phyloP scores from a whole-genome alignment of 495 filamentous ascomycete species.

The Astrothelium macrocarpum region DNA sequence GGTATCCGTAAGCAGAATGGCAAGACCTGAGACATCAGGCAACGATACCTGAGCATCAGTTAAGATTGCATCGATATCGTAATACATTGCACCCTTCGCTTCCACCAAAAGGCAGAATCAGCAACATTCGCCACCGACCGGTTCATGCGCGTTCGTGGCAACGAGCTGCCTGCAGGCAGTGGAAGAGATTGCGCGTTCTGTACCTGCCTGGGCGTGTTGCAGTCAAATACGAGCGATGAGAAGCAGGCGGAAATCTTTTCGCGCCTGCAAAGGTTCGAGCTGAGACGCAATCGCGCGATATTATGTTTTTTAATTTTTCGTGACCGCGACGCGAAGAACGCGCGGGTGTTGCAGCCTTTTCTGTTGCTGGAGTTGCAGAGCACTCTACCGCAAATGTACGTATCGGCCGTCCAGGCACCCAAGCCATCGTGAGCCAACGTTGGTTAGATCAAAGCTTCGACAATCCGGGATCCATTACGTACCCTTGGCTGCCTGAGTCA shows the following conservation, averaged over 20 bases:
- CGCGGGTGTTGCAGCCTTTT: not conserved
- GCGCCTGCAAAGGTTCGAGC: not conserved
- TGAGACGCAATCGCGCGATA: not conserved
- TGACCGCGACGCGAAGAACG: not conserved
- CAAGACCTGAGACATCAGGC: not conserved
- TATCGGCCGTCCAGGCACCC: not conserved
- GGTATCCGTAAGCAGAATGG: constrained; percentile 10
- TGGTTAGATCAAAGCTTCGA: not conserved
- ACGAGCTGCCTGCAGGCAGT: constrained; percentile 1
- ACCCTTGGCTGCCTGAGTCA: not conserved
- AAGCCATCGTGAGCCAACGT: not conserved
- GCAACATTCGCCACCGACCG: not conserved
- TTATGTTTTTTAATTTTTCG: not conserved
- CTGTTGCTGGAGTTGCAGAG: not conserved
- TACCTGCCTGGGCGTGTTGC: not conserved
- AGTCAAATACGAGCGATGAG: not conserved
- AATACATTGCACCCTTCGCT: constrained; percentile 60
- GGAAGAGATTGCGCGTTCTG: not conserved
- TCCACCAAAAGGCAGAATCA: not conserved
- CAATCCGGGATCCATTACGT: not conserved
- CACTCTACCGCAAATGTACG: not conserved
- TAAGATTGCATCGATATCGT: constrained; percentile 86
- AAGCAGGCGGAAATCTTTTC: not conserved
- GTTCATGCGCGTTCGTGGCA: not conserved
- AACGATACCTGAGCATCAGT: constrained; percentile 73